These are phyloP conservation scores for Boletus rubroflammeus DNA, from an alignment of 768 basidiomycete species.

Conservation along the genomic window DNA sequence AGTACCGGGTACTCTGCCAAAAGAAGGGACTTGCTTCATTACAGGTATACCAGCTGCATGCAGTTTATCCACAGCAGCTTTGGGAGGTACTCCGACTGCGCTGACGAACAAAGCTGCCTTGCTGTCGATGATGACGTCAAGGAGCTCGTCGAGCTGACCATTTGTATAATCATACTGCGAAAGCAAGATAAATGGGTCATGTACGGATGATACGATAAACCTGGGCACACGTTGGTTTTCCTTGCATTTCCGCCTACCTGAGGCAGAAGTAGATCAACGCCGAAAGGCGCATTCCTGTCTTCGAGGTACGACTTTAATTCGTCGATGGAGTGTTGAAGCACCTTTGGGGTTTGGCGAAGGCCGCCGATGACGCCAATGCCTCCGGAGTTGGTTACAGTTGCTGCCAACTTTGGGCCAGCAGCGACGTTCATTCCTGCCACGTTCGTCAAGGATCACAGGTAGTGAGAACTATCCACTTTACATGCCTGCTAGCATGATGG, in stretches of 20 bases:
- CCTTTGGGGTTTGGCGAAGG: conserved; percentile 65
- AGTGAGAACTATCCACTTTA: background rate
- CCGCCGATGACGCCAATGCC: conserved; percentile 90
- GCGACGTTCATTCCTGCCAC: conserved; percentile 69
- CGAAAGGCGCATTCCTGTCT: conserved; percentile 72
- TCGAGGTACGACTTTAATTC: conserved; percentile 74
- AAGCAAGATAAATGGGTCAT: background rate
- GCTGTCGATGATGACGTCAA: conserved; percentile 73
- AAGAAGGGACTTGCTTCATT: conserved; percentile 65
- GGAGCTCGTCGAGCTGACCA: conserved; percentile 71
- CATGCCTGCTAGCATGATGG: conserved; percentile 75
- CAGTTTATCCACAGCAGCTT: conserved; percentile 74
- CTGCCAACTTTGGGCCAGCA: conserved; percentile 79
- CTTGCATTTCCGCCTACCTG: conserved; percentile 78
- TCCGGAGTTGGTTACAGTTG: conserved; percentile 88
- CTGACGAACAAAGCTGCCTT: conserved; percentile 78
- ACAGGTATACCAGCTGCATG: conserved; percentile 76
- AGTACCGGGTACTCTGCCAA: background rate
- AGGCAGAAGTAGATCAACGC: conserved; percentile 81
- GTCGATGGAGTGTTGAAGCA: conserved; percentile 62
- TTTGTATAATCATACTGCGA: conserved; percentile 67
- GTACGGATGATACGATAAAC: background rate
- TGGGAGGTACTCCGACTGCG: conserved; percentile 82
- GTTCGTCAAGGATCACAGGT: background rate
- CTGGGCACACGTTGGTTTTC: conserved; percentile 65